phyloP scores from a whole-genome alignment of 306 rosid species.

The Vigna hirtella region DNA sequence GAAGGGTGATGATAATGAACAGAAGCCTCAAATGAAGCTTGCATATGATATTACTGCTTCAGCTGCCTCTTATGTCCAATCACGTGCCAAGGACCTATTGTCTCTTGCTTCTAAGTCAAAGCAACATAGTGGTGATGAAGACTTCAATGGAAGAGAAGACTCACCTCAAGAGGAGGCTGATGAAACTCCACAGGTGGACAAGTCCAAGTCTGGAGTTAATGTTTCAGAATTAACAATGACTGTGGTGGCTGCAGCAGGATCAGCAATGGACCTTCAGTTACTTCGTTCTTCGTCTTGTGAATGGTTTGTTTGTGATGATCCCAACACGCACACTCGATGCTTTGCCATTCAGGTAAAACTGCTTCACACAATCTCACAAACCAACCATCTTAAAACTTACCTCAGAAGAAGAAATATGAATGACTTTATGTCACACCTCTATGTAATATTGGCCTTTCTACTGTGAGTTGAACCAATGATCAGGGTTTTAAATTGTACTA shows the following conservation, averaged over 20 bases:
- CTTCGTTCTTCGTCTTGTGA: slow-evolving; percentile 14
- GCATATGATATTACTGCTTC: not conserved
- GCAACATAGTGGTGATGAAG: not conserved
- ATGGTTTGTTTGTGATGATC: slow-evolving; percentile 24
- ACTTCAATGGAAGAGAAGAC: slow-evolving; percentile 9
- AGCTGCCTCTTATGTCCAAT: slow-evolving; percentile 14
- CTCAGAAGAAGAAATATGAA: not conserved
- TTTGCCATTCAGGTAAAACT: slow-evolving; percentile 12
- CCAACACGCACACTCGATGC: slow-evolving; percentile 7
- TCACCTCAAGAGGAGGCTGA: slow-evolving; percentile 1
- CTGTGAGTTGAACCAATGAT: not conserved
- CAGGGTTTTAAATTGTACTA: not conserved
- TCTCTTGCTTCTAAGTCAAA: not conserved
- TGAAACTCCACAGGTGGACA: not conserved
- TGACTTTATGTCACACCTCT: not conserved
- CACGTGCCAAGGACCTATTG: not conserved
- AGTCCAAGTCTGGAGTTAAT: not conserved
- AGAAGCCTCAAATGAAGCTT: slow-evolving; percentile 4
- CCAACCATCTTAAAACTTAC: not conserved
- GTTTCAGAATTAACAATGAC: not conserved
- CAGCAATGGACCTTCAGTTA: not conserved
- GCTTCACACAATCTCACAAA: not conserved
- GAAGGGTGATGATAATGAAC: slow-evolving; percentile 3
- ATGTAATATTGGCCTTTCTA: not conserved
- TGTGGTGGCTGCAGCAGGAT: slow-evolving; percentile 13